Evolutionary conservation across 768 basidiomycete species (phyloP).

Genomic region (Chalciporus sphaerocephalus): DNA sequence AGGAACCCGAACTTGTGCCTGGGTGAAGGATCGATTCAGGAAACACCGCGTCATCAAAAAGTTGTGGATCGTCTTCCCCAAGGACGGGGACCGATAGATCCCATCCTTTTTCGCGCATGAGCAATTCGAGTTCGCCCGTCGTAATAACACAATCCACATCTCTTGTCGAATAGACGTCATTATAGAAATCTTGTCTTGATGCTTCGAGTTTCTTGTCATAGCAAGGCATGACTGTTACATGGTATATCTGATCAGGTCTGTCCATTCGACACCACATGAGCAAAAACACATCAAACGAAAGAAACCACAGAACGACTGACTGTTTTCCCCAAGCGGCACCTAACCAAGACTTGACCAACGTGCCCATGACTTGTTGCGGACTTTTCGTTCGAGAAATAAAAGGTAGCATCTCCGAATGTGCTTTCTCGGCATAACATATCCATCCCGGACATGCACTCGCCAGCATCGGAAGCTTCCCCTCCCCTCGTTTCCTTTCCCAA

Average conservation of each 20-base stretch:
- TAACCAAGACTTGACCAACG: constrained; percentile 88
- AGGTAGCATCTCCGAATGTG: constrained; percentile 89
- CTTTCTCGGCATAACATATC: constrained; percentile 99
- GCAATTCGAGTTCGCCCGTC: constrained; percentile 85
- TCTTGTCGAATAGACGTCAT: constrained; percentile 72
- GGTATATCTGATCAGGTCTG: constrained; percentile 87
- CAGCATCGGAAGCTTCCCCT: constrained; percentile 70
- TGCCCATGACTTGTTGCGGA: constrained; percentile 92
- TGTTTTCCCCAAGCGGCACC: constrained; percentile 57
- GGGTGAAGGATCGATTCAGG: constrained; percentile 75
- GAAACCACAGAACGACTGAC: constrained; percentile 42
- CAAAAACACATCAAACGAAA: neutral
- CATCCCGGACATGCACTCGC: constrained; percentile 97
- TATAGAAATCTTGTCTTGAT: constrained; percentile 89
- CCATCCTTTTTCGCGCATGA: constrained; percentile 80
- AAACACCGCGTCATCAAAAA: constrained; percentile 29
- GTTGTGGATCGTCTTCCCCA: constrained; percentile 40
- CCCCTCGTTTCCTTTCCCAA: constrained; percentile 54
- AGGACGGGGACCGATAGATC: constrained; percentile 59
- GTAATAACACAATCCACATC: constrained; percentile 98
- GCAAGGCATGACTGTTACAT: constrained; percentile 98
- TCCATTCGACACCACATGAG: constrained; percentile 1
- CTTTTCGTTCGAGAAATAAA: constrained; percentile 87
- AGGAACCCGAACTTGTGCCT: constrained; percentile 90
- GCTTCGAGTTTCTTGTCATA: constrained; percentile 99